Evolutionary conservation across 106 monocot species (phyloP).

Genomic region (Posidonia australis): DNA sequence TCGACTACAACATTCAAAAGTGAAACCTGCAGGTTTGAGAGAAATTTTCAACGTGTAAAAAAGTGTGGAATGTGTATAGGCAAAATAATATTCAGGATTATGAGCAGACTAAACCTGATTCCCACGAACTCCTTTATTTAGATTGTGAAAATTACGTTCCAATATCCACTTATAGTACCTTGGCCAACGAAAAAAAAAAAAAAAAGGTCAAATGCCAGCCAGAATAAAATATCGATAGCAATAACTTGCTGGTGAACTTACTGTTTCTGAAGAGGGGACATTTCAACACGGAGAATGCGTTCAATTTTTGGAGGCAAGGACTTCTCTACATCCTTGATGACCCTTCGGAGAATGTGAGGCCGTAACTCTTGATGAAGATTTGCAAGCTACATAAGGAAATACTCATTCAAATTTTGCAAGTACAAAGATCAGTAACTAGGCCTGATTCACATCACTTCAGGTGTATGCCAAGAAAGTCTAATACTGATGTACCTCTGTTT

Average conservation of each 20-base stretch:
- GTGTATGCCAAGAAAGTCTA: not conserved
- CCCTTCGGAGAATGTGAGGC: constrained; percentile 90
- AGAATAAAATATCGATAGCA: not conserved
- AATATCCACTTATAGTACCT: constrained; percentile 99
- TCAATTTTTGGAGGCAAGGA: constrained; percentile 99
- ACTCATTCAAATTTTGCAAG: not conserved
- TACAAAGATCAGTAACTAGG: constrained; percentile 5
- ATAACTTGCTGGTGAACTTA: constrained; percentile 14
- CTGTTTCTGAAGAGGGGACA: constrained; percentile 99
- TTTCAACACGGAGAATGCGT: constrained; percentile 96
- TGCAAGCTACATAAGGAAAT: constrained; percentile 53
- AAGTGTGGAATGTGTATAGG: not conserved
- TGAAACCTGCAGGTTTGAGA: constrained; percentile 65
- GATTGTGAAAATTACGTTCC: constrained; percentile 93
- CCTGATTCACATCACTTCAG: not conserved
- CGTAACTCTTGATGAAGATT: constrained; percentile 96
- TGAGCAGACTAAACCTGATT: constrained; percentile 50
- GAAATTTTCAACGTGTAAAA: not conserved
- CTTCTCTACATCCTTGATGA: constrained; percentile 99
- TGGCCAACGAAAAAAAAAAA: not conserved
- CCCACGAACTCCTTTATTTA: constrained; percentile 97
- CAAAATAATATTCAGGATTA: not conserved
- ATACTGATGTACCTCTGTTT: constrained; percentile 57
- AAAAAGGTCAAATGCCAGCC: not conserved
- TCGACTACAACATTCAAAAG: constrained; percentile 95